Percentiles rank a stretch among this genome's conserved stretches.
These are phyloP conservation scores for Talaromyces sp. DNA, from an alignment of 2,329 filamentous ascomycete genomes.

Conservation along the genomic window DNA sequence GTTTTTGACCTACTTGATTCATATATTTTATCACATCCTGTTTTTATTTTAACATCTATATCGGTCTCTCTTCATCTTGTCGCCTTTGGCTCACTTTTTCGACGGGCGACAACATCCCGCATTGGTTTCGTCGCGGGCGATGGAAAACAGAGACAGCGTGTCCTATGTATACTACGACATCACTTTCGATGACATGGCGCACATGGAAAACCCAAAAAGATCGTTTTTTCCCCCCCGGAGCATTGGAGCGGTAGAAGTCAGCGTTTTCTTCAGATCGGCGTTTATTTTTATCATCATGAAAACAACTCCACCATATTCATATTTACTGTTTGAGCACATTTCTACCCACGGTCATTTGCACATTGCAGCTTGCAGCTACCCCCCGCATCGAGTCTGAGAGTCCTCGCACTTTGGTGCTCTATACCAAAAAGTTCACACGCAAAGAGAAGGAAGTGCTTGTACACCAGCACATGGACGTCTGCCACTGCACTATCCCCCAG, in stretches of 20 bases:
- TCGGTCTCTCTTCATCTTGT: conserved; percentile 8
- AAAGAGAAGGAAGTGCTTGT: conserved; percentile 20
- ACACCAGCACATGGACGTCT: conserved; percentile 19
- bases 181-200: conserved; percentile 17
- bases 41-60: conserved; percentile 1
- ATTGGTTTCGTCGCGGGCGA: conserved; percentile 17
- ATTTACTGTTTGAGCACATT: conserved; percentile 10
- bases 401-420: conserved; percentile 10
- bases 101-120: conserved; percentile 8
- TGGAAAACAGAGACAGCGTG: conserved; percentile 17
- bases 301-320: conserved; percentile 1
- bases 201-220: conserved; percentile 19
- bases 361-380: conserved; percentile 19
- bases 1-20: conserved; percentile 11
- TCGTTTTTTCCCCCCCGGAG: conserved; percentile 15
- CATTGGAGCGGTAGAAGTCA: conserved; percentile 18
- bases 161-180: conserved; percentile 21
- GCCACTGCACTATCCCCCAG: conserved; percentile 18
- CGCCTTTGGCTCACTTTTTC: conserved; percentile 4
- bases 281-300: conserved; percentile 17
- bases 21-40: conserved; percentile 7
- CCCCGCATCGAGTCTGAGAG: conserved; percentile 15
- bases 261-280: conserved; percentile 15
- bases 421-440: conserved; percentile 6
- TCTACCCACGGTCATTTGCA: conserved; percentile 15